These are phyloP conservation scores for Vitis amurensis DNA, from an alignment of 164 flowering plant species.

Conservation along the genomic window DNA sequence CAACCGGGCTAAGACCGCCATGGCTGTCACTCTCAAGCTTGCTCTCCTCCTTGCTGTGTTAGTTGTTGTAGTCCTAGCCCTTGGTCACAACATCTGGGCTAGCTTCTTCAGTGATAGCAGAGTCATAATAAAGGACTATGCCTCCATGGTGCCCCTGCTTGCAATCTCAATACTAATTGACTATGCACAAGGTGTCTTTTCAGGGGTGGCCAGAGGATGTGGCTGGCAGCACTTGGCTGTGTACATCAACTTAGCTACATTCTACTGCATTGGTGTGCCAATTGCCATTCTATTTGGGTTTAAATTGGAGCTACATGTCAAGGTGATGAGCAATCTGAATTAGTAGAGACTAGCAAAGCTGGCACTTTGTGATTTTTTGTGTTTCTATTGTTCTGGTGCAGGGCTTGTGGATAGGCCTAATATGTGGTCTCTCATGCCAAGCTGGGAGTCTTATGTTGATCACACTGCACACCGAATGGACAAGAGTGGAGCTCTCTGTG, in stretches of 20 bases:
- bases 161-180: constrained; percentile 4
- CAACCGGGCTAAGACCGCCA: constrained; percentile 18
- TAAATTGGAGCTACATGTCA: neutral
- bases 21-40: constrained; percentile 22
- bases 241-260: neutral
- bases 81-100: constrained; percentile 27
- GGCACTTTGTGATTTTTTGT: too few species aligned
- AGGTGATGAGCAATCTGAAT: neutral
- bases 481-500: neutral
- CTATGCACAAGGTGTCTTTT: neutral
- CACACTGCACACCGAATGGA: neutral
- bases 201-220: constrained; percentile 5
- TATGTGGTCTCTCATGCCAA: neutral
- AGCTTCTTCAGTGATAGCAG: constrained; percentile 23
- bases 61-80: constrained; percentile 10
- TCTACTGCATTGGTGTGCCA: constrained; percentile 2
- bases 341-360: too few species aligned
- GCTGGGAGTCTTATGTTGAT: neutral
- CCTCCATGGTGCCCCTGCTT: constrained; percentile 24
- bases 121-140: constrained; percentile 5
- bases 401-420: neutral
- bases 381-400: neutral
- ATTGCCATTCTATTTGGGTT: constrained; percentile 3
- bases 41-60: constrained; percentile 12
- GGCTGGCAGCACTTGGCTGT: constrained; percentile 2